These are phyloP conservation scores for Salmacisia buchloeana DNA, from an alignment of 1,284 basidiomycete genomes.

Conservation along the genomic window DNA sequence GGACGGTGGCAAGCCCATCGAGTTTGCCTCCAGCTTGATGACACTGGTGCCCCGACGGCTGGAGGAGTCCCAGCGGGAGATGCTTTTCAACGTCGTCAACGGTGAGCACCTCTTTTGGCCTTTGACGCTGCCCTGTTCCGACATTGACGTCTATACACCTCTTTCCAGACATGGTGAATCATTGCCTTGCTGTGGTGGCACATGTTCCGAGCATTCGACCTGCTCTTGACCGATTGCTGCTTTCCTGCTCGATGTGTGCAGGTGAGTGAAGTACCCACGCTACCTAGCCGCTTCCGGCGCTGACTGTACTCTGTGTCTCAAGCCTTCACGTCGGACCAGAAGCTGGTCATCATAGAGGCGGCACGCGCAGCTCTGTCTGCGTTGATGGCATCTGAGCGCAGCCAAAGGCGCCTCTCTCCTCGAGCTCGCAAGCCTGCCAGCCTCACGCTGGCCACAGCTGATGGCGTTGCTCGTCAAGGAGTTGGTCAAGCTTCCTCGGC, in stretches of 20 bases:
- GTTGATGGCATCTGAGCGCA: not conserved
- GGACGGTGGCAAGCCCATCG: conserved; percentile 10
- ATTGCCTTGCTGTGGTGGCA: not conserved
- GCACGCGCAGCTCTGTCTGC: not conserved
- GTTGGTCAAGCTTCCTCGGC: no score
- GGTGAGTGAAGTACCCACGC: not conserved
- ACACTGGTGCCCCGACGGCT: not conserved
- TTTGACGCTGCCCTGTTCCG: no score
- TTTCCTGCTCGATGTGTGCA: not conserved
- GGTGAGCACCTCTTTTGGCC: not conserved
- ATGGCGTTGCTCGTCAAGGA: not conserved
- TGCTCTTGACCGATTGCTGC: not conserved
- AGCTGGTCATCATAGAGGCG: not conserved
- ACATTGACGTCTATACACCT: not conserved
- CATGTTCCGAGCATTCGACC: not conserved
- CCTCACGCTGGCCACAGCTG: not conserved
- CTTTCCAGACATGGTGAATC: not conserved
- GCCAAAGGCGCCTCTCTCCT: not conserved
- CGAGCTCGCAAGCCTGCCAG: not conserved
- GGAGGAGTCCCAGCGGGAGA: not conserved
- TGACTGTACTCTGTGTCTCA: not conserved
- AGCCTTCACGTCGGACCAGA: not conserved
- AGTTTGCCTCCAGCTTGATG: conserved; percentile 11
- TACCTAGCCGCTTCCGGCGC: not conserved
- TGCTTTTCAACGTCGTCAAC: not conserved